Conservation (phyloP, 495 filamentous ascomycete genomes). For the Neurospora hispaniola region DNA sequence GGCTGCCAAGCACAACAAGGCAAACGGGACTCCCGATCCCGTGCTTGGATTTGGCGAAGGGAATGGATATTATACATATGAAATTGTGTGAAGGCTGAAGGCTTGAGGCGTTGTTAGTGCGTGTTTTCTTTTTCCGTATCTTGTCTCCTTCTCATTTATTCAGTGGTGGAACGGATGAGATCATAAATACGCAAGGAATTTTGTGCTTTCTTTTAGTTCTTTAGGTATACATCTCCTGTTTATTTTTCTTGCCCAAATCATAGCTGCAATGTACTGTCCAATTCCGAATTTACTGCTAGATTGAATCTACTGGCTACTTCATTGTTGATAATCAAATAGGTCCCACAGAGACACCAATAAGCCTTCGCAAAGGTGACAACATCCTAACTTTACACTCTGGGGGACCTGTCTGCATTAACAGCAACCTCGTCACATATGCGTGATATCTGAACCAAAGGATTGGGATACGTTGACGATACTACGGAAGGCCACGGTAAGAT, state of each 20-base stretch:
- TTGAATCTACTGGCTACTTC: not conserved
- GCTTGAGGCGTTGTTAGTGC: too few relatives aligned
- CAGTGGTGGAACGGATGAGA: not conserved
- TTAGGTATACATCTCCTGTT: not conserved
- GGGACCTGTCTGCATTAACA: not conserved
- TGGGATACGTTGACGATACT: not conserved
- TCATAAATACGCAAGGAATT: too few relatives aligned
- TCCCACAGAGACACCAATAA: not conserved
- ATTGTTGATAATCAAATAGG: not conserved
- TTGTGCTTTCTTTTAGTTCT: not conserved
- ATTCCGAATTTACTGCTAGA: not conserved
- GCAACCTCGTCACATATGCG: not conserved
- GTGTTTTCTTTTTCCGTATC: not conserved
- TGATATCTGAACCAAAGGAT: not conserved
- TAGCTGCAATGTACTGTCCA: not conserved
- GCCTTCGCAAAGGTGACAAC: not conserved
- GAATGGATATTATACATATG: not conserved
- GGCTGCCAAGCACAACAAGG: not conserved
- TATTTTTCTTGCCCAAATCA: not conserved
- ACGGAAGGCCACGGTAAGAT: not conserved
- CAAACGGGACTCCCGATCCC: not conserved
- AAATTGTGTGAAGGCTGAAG: not conserved
- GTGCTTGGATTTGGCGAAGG: not conserved
- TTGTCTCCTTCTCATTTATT: not conserved
- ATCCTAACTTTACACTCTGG: not conserved